Evolutionary conservation across 2,329 filamentous ascomycete species (phyloP).

Genomic region (Pyrenochaeta sp.): DNA sequence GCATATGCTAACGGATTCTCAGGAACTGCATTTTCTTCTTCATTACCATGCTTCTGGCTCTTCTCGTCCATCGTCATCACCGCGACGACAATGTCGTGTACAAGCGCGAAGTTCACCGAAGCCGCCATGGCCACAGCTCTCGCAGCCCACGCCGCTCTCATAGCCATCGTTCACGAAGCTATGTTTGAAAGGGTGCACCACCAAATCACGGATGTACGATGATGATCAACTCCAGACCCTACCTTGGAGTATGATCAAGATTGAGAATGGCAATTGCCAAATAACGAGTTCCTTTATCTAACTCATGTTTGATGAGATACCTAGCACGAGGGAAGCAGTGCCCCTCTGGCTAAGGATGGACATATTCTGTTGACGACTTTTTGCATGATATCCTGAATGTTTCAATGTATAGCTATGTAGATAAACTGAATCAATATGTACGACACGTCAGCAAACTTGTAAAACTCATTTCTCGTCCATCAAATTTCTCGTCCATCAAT

Average conservation of each 20-base stretch:
- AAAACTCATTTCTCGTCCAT: too few relatives aligned
- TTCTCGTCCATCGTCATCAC: conserved; percentile 60
- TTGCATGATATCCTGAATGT: too few relatives aligned
- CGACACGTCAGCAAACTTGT: too few relatives aligned
- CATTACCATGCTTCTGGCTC: conserved; percentile 63
- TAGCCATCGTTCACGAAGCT: conserved; percentile 47
- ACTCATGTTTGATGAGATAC: conserved; percentile 13
- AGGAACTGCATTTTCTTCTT: conserved; percentile 51
- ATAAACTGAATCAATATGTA: too few relatives aligned
- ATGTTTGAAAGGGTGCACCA: conserved; percentile 31
- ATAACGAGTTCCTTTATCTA: conserved; percentile 29
- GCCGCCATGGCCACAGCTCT: conserved; percentile 52
- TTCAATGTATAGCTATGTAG: too few relatives aligned
- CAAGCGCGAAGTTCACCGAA: conserved; percentile 59
- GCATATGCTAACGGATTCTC: conserved; percentile 30
- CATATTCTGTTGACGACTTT: too few relatives aligned
- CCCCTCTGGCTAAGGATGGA: too few relatives aligned
- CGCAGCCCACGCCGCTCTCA: conserved; percentile 47
- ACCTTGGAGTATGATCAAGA: too few relatives aligned
- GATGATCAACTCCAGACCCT: too few relatives aligned
- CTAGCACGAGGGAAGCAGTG: conserved; percentile 5
- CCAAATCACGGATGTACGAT: neutral
- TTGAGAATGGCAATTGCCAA: conserved; percentile 5
- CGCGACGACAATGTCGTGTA: conserved; percentile 56
- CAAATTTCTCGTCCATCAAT: too few relatives aligned